These are phyloP conservation scores for Arabidopsis suecica DNA, from an alignment of 345 rosid genomes.

Conservation along the genomic window DNA sequence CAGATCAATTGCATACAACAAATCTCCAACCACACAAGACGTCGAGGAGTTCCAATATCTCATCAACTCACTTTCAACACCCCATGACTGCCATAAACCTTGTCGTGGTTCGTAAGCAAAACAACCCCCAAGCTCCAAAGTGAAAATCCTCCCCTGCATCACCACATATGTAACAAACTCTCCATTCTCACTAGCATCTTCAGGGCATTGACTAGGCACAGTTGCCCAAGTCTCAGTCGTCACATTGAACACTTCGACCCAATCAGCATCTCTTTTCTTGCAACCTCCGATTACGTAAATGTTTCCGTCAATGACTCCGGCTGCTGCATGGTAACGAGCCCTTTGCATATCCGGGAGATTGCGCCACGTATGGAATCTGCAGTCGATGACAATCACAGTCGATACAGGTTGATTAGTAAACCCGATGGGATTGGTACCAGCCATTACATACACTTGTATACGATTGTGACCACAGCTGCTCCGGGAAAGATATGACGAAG, in stretches of 20 bases:
- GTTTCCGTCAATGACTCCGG: constrained; percentile 7
- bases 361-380: not conserved
- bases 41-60: no score
- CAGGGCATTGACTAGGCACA: not conserved
- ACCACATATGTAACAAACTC: not conserved
- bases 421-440: not conserved
- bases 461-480: constrained; percentile 12
- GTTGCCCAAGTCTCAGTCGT: not conserved
- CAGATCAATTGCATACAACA: no score
- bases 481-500: not conserved
- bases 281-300: constrained; percentile 27
- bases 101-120: not conserved
- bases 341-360: not conserved
- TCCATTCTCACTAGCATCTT: not conserved
- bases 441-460: not conserved
- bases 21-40: no score
- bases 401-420: rapidly evolving
- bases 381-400: not conserved
- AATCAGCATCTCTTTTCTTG: not conserved
- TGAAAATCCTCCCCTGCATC: not conserved
- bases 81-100: not conserved
- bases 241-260: not conserved
- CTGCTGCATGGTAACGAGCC: not conserved
- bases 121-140: not conserved
- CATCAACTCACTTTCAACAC: not conserved